Percentiles rank a stretch among this genome's conserved stretches.
phyloP scores from a whole-genome alignment of 495 filamentous ascomycete species.

The Acidiella bohemica region DNA sequence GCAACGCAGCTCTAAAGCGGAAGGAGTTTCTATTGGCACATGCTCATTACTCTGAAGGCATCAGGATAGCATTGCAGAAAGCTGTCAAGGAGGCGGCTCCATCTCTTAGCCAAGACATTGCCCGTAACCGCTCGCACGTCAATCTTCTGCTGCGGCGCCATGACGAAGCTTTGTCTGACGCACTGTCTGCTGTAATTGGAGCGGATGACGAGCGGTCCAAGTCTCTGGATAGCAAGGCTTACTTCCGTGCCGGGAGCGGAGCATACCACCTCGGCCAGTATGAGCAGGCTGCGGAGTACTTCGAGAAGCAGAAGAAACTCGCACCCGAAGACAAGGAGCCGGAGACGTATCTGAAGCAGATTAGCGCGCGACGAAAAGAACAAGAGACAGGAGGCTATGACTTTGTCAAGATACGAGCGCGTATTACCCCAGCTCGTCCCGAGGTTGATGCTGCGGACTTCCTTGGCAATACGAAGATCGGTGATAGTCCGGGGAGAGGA shows the following conservation, averaged over 20 bases:
- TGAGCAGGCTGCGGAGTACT: conserved; percentile 6
- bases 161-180: neutral
- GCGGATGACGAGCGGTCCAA: neutral
- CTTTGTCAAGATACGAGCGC: conserved; percentile 15
- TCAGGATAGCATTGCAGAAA: too few species aligned
- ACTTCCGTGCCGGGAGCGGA: conserved; percentile 19
- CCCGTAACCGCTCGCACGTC: neutral
- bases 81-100: too few species aligned
- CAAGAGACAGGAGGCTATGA: neutral
- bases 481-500: conserved; percentile 12
- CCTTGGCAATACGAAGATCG: conserved; percentile 11
- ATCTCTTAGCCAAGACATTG: neutral
- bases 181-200: neutral
- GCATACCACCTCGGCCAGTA: conserved; percentile 21
- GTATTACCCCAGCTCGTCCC: conserved; percentile 20
- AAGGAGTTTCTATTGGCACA: neutral
- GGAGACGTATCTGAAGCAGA: neutral
- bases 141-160: neutral
- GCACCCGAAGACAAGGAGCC: neutral
- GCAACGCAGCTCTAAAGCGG: neutral
- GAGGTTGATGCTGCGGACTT: conserved; percentile 26
- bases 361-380: neutral
- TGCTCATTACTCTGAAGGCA: neutral
- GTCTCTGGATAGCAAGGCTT: conserved; percentile 19
- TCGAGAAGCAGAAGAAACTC: conserved; percentile 6